phyloP scores from a whole-genome alignment of 2,329 filamentous ascomycete species.

The Nannizziopsis barbatae region DNA sequence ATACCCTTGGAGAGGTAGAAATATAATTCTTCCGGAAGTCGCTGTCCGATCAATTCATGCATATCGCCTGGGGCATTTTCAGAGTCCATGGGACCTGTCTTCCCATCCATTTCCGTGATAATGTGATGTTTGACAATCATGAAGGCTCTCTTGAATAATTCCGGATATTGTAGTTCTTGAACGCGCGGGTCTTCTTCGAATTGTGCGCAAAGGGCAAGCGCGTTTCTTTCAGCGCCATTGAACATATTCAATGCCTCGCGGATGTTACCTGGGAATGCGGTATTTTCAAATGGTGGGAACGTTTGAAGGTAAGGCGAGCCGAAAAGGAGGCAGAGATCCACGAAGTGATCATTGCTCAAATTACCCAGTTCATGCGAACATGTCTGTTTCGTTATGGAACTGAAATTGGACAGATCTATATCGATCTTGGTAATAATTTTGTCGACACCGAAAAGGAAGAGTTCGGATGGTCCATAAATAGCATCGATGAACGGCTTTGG shows the following conservation, averaged over 20 bases:
- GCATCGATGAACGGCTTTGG: conserved; percentile 58
- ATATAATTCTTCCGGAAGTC: conserved; percentile 79
- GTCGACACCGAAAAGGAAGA: conserved; percentile 73
- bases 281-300: conserved; percentile 64
- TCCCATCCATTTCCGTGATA: conserved; percentile 64
- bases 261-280: conserved; percentile 50
- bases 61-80: conserved; percentile 69
- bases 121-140: conserved; percentile 83
- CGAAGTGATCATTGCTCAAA: conserved; percentile 61
- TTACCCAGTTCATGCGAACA: conserved; percentile 56
- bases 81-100: conserved; percentile 61
- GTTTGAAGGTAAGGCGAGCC: conserved; percentile 69
- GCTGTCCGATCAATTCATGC: conserved; percentile 80
- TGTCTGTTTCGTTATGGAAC: conserved; percentile 52
- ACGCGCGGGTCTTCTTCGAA: conserved; percentile 68
- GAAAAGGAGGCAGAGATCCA: conserved; percentile 71
- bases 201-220: conserved; percentile 61
- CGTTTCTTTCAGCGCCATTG: conserved; percentile 52
- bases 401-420: conserved; percentile 52
- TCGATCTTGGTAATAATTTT: conserved; percentile 53
- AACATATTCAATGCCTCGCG: conserved; percentile 70
- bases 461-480: conserved; percentile 72
- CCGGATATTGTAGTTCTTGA: conserved; percentile 63
- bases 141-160: conserved; percentile 75
- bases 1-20: conserved; percentile 79